Evolutionary conservation across 495 filamentous ascomycete genomes (phyloP).

Genomic region (Aspergillus haitiensis): DNA sequence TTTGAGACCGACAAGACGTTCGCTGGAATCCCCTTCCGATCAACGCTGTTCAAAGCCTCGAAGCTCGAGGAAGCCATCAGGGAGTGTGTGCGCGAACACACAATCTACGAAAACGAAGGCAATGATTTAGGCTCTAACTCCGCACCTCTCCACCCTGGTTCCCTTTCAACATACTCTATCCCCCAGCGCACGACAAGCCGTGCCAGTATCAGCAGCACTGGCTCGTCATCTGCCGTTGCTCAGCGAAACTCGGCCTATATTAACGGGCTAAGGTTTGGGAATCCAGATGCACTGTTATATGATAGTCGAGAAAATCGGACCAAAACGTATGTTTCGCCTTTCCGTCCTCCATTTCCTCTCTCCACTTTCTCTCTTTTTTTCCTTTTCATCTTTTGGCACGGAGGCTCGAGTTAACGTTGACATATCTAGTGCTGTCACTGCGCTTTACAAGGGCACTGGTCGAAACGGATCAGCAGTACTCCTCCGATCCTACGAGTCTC

Average conservation of each 20-base stretch:
- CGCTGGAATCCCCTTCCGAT: conserved; percentile 87
- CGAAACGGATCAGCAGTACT: conserved; percentile 66
- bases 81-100: conserved; percentile 85
- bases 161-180: conserved; percentile 24
- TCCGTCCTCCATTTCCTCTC: neutral
- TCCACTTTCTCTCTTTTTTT: neutral
- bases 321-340: conserved; percentile 72
- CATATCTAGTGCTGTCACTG: conserved; percentile 72
- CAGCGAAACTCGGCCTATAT: conserved; percentile 41
- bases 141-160: conserved; percentile 36
- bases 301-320: conserved; percentile 82
- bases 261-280: conserved; percentile 53
- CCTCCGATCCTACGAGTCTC: conserved; percentile 90
- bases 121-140: conserved; percentile 56
- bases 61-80: conserved; percentile 92
- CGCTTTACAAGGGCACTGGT: conserved; percentile 79
- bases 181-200: conserved; percentile 50
- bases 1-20: conserved; percentile 99
- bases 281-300: conserved; percentile 67
- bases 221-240: conserved; percentile 28
- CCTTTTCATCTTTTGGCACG: neutral
- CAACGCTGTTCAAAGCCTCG: conserved; percentile 93
- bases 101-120: conserved; percentile 75
- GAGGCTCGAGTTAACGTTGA: neutral
- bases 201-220: conserved; percentile 42